A percentile compares a stretch with the other conserved stretches of the same genome.
Evolutionary conservation across 2,329 filamentous ascomycete species (phyloP).

Genomic region (Pseudocercospora fijiensis): DNA sequence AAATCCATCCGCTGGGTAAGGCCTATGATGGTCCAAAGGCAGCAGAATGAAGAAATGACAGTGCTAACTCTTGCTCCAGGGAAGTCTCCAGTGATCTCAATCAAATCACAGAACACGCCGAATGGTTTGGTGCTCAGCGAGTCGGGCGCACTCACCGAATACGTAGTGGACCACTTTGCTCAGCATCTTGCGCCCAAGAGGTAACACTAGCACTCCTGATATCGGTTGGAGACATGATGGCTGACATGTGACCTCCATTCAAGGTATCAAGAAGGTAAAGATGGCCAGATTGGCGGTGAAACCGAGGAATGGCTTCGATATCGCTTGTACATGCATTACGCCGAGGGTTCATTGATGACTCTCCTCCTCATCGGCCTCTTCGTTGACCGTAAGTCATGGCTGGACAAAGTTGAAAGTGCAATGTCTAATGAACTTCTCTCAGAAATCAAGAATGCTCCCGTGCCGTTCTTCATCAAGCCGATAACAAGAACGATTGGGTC

Average conservation of each 20-base stretch:
- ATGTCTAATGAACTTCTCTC: slow-evolving; percentile 2
- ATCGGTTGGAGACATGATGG: neutral
- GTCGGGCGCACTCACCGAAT: slow-evolving; percentile 77
- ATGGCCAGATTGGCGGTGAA: slow-evolving; percentile 57
- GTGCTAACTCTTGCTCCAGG: neutral
- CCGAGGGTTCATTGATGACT: slow-evolving; percentile 80
- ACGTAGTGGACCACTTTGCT: slow-evolving; percentile 69
- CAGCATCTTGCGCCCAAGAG: slow-evolving; percentile 52
- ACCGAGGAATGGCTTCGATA: slow-evolving; percentile 61
- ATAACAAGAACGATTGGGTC: slow-evolving; percentile 58
- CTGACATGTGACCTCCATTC: neutral
- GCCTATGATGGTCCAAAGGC: neutral
- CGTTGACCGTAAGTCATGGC: slow-evolving; percentile 50
- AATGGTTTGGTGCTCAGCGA: slow-evolving; percentile 70
- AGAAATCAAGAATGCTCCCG: slow-evolving; percentile 49
- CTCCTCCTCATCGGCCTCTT: slow-evolving; percentile 65
- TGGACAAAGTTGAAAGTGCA: neutral
- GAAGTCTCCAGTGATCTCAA: slow-evolving; percentile 76
- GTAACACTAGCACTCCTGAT: neutral
- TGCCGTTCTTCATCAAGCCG: slow-evolving; percentile 69
- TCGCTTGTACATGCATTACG: slow-evolving; percentile 75
- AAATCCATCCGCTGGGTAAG: slow-evolving; percentile 73
- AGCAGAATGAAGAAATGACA: neutral
- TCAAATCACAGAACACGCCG: slow-evolving; percentile 51
- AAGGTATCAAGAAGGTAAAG: slow-evolving; percentile 52